Evolutionary conservation across 208 protist species (phyloP).

Genomic region (Tritrichomonas musculus): DNA sequence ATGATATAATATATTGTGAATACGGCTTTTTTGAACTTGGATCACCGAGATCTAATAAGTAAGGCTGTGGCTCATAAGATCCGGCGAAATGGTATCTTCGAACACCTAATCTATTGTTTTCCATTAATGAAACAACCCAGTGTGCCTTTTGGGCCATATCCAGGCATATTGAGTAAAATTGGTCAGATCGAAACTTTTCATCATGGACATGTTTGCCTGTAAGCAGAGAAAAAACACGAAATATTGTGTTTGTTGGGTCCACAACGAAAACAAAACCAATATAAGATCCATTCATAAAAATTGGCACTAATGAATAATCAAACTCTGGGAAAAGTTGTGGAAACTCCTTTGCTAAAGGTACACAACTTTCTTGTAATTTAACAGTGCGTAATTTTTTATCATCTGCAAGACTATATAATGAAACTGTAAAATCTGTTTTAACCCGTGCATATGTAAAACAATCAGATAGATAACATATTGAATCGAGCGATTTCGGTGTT

Average conservation of each 20-base stretch:
- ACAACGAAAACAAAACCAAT: neutral
- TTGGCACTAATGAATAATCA: slow-evolving; percentile 13
- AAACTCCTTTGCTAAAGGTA: neutral
- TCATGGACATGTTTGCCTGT: slow-evolving; percentile 15
- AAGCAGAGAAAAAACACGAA: slow-evolving; percentile 12
- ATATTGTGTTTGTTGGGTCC: neutral
- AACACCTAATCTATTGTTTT: neutral
- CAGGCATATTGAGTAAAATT: neutral
- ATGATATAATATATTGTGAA: neutral
- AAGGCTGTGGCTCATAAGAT: neutral
- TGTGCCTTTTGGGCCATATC: neutral
- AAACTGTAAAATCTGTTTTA: neutral
- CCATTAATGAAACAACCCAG: neutral
- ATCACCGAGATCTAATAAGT: too few relatives aligned
- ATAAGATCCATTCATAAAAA: neutral
- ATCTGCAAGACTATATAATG: neutral
- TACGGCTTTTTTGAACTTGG: neutral
- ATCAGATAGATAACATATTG: neutral
- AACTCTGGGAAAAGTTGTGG: neutral
- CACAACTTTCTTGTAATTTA: neutral
- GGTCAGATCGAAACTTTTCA: neutral
- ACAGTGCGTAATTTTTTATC: neutral
- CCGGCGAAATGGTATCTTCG: neutral
- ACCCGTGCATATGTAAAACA: neutral
- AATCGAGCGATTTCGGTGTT: neutral